Conservation (phyloP, 257 asterid genomes). For the Forsythia viridissima region DNA sequence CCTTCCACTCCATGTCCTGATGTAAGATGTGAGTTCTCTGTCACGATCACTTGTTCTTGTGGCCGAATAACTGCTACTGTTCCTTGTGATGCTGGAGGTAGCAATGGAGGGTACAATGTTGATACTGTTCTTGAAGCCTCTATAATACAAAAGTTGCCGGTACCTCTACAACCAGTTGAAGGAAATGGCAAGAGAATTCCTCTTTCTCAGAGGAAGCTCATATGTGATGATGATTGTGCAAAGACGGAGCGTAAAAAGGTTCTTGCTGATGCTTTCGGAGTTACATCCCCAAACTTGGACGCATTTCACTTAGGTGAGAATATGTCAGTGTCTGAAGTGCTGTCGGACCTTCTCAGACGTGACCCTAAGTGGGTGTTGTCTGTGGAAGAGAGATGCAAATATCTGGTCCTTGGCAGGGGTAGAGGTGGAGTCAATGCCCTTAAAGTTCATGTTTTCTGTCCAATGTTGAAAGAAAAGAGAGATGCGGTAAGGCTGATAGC, state of each 20-base stretch:
- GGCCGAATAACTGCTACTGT: constrained; percentile 75
- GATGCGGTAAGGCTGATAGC: constrained; percentile 88
- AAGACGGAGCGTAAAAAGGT: constrained; percentile 83
- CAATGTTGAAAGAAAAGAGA: constrained; percentile 83
- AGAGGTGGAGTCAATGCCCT: constrained; percentile 68
- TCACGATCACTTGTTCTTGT: constrained; percentile 81
- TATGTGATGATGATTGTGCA: constrained; percentile 88
- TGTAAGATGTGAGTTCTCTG: constrained; percentile 81
- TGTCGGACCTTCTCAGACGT: constrained; percentile 87
- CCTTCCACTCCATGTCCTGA: constrained; percentile 82
- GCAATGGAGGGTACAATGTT: constrained; percentile 37
- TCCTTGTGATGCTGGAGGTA: constrained; percentile 92
- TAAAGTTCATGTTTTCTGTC: constrained; percentile 89
- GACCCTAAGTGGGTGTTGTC: constrained; percentile 90
- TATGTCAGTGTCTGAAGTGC: constrained; percentile 74
- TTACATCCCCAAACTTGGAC: constrained; percentile 58
- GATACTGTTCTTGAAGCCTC: constrained; percentile 72
- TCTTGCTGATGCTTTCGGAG: constrained; percentile 94
- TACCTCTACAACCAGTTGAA: constrained; percentile 68
- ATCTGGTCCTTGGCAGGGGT: constrained; percentile 77
- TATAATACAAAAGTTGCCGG: constrained; percentile 67
- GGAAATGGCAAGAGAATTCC: constrained; percentile 66
- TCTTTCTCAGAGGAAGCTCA: constrained; percentile 84
- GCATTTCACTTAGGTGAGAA: constrained; percentile 89
- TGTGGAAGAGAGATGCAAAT: constrained; percentile 88